Evolutionary conservation across 1,284 basidiomycete genomes (phyloP), one percentile per base, ranked within the genome.

Genomic region (Albatrellus sp.): DNA sequence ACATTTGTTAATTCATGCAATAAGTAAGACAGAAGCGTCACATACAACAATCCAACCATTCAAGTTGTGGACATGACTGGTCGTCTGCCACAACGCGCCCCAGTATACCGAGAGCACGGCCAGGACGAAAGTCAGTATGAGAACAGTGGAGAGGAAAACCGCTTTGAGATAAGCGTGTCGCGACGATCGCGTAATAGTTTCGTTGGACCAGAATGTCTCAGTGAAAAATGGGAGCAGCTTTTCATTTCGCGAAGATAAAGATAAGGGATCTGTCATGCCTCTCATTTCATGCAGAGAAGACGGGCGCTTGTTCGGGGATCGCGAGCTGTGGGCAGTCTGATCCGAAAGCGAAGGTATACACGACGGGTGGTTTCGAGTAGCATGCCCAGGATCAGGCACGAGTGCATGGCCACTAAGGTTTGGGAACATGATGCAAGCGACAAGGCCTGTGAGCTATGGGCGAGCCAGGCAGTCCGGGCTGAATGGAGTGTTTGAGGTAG

Each of bases 31-130:
- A 43, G 14, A 10, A 30, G 35, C 20, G 29, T 29, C 2, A 57
- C 65, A 46, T 46, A 68, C 66, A 13, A 66, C 60, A 2, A 66
- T 57, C 53, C 56, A 69, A 1, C 62, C 64, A 29, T 61, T 55
- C 33, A 69, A 44, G 17, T 67, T 66, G 40, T 67, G 60, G 3
- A 58, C 45, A 10, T 62, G 54, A 35, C 40, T 39, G 2, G 31
- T 50, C 8, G 57, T 56, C 38, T 57, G 51, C 44, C 60, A 60
- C 3, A 64, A 47, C 40, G 63, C 54, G 29, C 66, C 64, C 67
- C 64, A 65, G 50, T 69, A 64, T 43, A 70, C 60, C 10, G 60
- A 48, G 35, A 69, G 40, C 35, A 61, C 60, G 0, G 47, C 54
- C 37, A 62, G 57, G 13, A 62, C 54, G 36, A 59, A 55, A 20